Conservation (phyloP, 768 basidiomycete genomes). For the Boletus insuetus region DNA sequence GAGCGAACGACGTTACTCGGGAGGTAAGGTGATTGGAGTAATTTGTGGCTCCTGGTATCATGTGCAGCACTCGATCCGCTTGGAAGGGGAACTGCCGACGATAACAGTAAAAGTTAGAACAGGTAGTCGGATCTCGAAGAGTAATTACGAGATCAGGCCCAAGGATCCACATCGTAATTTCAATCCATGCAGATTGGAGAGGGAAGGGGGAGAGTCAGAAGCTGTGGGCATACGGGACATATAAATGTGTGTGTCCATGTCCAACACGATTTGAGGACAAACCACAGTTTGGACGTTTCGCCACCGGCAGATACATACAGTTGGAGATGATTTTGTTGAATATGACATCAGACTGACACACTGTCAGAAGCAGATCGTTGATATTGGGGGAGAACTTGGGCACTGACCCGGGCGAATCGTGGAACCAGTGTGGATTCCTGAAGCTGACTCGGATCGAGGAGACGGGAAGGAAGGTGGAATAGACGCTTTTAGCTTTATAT, state of each 20-base stretch:
- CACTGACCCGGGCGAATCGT: not conserved
- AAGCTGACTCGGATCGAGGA: no score
- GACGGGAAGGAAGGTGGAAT: not conserved
- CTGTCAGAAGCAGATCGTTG: not conserved
- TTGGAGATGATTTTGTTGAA: not conserved
- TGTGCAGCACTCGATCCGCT: not conserved
- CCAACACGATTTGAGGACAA: not conserved
- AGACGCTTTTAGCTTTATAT: no score
- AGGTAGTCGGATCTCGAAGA: no score
- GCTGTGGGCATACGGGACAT: not conserved
- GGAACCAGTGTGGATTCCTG: no score
- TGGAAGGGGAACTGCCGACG: not conserved
- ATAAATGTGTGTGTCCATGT: not conserved
- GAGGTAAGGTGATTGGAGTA: not conserved
- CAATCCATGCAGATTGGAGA: not conserved
- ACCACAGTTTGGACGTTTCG: not conserved
- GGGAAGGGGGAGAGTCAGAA: not conserved
- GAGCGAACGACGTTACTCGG: not conserved
- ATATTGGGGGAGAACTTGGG: not conserved
- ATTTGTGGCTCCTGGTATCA: no score
- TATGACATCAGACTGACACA: not conserved
- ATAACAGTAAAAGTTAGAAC: not conserved
- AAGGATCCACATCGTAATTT: not conserved
- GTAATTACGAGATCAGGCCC: no score
- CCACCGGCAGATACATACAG: not conserved